These are phyloP conservation scores for Ascochyta pisi DNA, from an alignment of 2,329 filamentous ascomycete species.

Conservation along the genomic window DNA sequence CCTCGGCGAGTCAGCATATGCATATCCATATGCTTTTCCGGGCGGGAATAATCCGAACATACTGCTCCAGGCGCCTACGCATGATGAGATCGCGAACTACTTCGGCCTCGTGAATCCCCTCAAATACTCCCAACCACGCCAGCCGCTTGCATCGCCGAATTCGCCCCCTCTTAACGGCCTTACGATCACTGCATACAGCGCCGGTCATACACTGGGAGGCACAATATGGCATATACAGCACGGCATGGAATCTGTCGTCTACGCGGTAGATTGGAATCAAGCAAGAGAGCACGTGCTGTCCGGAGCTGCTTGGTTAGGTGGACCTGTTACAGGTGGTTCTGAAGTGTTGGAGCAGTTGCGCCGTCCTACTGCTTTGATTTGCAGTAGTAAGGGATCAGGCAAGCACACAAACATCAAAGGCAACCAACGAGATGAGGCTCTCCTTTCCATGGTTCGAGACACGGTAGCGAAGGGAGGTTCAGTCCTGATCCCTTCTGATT, in stretches of 20 bases:
- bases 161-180: conserved; percentile 89
- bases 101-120: conserved; percentile 89
- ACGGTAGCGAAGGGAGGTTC: conserved; percentile 85
- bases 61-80: conserved; percentile 72
- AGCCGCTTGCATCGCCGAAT: conserved; percentile 84
- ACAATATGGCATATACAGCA: conserved; percentile 99
- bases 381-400: conserved; percentile 83
- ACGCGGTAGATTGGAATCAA: conserved; percentile 98
- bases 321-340: conserved; percentile 77
- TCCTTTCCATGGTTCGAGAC: conserved; percentile 80
- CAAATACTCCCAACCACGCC: conserved; percentile 96
- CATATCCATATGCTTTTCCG: conserved; percentile 60
- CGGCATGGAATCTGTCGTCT: conserved; percentile 94
- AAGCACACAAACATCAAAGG: conserved; percentile 74
- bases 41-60: conserved; percentile 55
- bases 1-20: conserved; percentile 69
- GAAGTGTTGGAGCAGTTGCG: conserved; percentile 93
- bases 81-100: conserved; percentile 89
- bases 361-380: conserved; percentile 92
- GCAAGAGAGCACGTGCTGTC: conserved; percentile 94
- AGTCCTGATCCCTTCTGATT: conserved; percentile 92
- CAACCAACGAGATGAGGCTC: conserved; percentile 81
- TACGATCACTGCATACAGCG: conserved; percentile 95
- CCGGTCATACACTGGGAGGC: conserved; percentile 92
- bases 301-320: conserved; percentile 91